A percentile compares a stretch with the other conserved stretches of the same genome.
Evolutionary conservation across 164 flowering plant genomes (phyloP).

Genomic region (Vitis rotundifolia): DNA sequence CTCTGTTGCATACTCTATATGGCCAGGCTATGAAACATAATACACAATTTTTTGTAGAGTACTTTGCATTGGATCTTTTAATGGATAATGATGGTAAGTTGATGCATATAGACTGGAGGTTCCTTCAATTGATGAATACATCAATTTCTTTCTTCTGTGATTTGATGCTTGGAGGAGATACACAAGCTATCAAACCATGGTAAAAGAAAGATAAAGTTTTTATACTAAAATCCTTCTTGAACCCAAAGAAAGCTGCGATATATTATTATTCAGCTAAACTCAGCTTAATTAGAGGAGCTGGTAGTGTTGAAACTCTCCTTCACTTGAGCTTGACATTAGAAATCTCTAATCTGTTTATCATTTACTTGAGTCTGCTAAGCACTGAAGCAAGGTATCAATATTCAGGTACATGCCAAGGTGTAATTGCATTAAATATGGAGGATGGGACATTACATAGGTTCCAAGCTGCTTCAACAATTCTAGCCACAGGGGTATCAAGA

Average conservation of each 20-base stretch:
- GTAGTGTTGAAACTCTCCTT: too few species aligned
- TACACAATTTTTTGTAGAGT: conserved; percentile 96
- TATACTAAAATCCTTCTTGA: too few species aligned
- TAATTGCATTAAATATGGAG: conserved; percentile 96
- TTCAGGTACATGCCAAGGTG: conserved; percentile 93
- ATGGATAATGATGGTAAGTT: conserved; percentile 84
- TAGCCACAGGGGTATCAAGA: conserved; percentile 87
- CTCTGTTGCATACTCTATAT: conserved; percentile 89
- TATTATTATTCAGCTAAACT: too few species aligned
- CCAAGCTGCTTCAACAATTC: conserved; percentile 81
- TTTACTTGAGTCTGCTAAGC: not conserved
- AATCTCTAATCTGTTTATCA: not conserved
- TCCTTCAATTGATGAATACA: not conserved
- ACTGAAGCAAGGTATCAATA: not conserved
- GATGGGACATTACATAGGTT: conserved; percentile 98
- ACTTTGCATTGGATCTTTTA: conserved; percentile 90
- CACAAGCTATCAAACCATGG: not conserved
- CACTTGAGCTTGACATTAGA: too few species aligned
- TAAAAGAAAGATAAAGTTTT: too few species aligned
- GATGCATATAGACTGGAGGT: not conserved
- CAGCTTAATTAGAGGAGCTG: too few species aligned
- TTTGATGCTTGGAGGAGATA: conserved; percentile 5
- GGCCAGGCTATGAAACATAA: conserved; percentile 99
- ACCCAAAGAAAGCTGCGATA: too few species aligned
- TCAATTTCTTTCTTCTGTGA: not conserved